Evolutionary conservation across 164 flowering plant species (phyloP).

Genomic region (Paratinospora sagittata): DNA sequence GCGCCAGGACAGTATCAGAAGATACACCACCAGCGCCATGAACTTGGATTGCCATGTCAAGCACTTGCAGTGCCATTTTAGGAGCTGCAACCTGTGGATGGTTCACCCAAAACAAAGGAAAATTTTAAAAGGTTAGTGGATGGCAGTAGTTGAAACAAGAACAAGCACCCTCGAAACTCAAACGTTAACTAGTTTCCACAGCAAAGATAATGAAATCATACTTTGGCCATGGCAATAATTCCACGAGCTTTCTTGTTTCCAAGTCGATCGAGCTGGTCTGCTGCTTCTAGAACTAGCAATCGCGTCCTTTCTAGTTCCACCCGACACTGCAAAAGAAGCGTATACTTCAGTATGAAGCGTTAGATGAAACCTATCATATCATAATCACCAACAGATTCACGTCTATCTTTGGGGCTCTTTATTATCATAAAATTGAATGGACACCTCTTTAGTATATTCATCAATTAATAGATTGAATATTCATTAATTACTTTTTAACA

Average conservation of each 20-base stretch:
- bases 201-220: slow-evolving; percentile 13
- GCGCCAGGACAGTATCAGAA: slow-evolving; percentile 79
- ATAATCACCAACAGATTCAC: too few relatives aligned
- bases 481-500: neutral
- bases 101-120: neutral
- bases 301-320: slow-evolving; percentile 79
- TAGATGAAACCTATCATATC: neutral
- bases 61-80: slow-evolving; percentile 79
- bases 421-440: neutral
- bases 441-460: neutral
- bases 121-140: neutral
- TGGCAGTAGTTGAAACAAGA: neutral
- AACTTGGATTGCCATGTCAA: slow-evolving; percentile 96
- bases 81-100: slow-evolving; percentile 89
- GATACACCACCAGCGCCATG: slow-evolving; percentile 95
- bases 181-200: neutral
- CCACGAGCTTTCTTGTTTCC: slow-evolving; percentile 95
- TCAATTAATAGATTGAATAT: neutral
- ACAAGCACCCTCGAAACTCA: neutral
- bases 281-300: slow-evolving; percentile 88
- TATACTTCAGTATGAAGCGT: neutral
- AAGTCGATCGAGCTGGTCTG: slow-evolving; percentile 85
- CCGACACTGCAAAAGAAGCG: slow-evolving; percentile 59
- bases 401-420: neutral
- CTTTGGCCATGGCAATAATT: slow-evolving; percentile 97